A percentile compares a stretch with the other conserved stretches of the same genome.
phyloP scores from a whole-genome alignment of 108 stramenopile genomes.

The Fragilariopsis cylindrus region DNA sequence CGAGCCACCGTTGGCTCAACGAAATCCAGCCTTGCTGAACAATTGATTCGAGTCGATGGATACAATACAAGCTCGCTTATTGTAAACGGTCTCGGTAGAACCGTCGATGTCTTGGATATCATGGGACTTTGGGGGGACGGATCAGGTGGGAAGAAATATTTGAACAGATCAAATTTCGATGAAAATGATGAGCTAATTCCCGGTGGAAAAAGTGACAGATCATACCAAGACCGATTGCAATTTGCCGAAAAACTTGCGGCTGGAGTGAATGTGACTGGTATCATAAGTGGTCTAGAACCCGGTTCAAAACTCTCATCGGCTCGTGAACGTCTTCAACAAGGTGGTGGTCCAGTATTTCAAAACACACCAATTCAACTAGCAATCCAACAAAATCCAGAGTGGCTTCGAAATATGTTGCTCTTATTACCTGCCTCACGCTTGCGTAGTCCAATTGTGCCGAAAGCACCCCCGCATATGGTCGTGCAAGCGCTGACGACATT shows the following conservation, averaged over 20 bases:
- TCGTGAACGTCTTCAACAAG: conserved; percentile 55
- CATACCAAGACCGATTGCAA: conserved; percentile 62
- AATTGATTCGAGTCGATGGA: conserved; percentile 74
- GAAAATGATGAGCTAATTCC: conserved; percentile 51
- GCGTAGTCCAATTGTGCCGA: conserved; percentile 63
- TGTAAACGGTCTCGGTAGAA: conserved; percentile 74
- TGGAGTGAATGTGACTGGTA: conserved; percentile 34
- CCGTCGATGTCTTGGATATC: conserved; percentile 74
- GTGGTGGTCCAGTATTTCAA: conserved; percentile 30
- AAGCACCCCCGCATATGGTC: conserved; percentile 80
- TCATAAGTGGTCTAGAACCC: conserved; percentile 32
- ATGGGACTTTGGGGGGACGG: conserved; percentile 78
- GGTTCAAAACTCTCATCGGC: conserved; percentile 63
- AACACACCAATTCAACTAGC: conserved; percentile 54
- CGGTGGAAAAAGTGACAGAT: conserved; percentile 78
- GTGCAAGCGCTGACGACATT: conserved; percentile 75
- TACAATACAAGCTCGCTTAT: conserved; percentile 78
- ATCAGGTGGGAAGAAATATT: not conserved
- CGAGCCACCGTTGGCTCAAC: conserved; percentile 55
- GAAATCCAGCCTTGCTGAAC: conserved; percentile 75
- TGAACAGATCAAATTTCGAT: conserved; percentile 14
- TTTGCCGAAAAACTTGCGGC: conserved; percentile 43
- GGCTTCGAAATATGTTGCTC: conserved; percentile 71
- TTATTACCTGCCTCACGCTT: conserved; percentile 68
- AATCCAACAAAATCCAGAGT: conserved; percentile 79